These are phyloP conservation scores for Aureobasidium sp. DNA, from an alignment of 2,329 filamentous ascomycete genomes.

Conservation along the genomic window DNA sequence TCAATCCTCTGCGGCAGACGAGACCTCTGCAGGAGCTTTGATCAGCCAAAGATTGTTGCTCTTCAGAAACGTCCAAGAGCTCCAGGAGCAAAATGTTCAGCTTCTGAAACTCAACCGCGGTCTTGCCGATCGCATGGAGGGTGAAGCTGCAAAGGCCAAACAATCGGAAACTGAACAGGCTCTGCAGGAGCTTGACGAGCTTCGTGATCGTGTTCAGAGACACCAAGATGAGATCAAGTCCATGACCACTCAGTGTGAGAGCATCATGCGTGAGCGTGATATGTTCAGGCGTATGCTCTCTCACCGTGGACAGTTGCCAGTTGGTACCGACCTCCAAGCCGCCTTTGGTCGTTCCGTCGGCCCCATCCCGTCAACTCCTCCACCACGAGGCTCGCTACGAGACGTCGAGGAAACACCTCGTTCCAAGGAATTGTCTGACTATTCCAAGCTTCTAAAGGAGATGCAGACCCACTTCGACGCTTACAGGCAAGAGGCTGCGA, in stretches of 20 bases:
- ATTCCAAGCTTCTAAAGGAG: constrained; percentile 73
- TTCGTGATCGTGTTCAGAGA: constrained; percentile 65
- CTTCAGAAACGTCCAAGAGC: constrained; percentile 75
- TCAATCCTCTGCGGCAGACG: constrained; percentile 58
- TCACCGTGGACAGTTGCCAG: constrained; percentile 56
- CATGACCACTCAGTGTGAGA: constrained; percentile 76
- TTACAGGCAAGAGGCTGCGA: constrained; percentile 76
- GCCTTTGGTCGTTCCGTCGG: constrained; percentile 65
- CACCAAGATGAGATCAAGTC: constrained; percentile 80
- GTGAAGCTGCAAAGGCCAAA: constrained; percentile 64
- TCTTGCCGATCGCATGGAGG: constrained; percentile 83
- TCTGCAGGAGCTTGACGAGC: constrained; percentile 61
- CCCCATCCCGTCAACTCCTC: constrained; percentile 37
- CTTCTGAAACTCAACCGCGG: constrained; percentile 75
- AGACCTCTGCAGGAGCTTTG: constrained; percentile 78
- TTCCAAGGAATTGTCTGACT: constrained; percentile 54
- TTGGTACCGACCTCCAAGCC: constrained; percentile 53
- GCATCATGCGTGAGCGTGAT: constrained; percentile 89
- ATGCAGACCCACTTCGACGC: constrained; percentile 84
- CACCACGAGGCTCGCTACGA: constrained; percentile 28
- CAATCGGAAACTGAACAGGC: constrained; percentile 48
- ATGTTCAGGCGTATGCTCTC: constrained; percentile 95
- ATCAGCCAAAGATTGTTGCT: constrained; percentile 85
- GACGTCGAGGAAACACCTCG: constrained; percentile 39
- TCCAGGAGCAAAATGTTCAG: constrained; percentile 83